These are phyloP conservation scores for Trichoderma simmonsii DNA, from an alignment of 2,329 filamentous ascomycete species.

Conservation along the genomic window DNA sequence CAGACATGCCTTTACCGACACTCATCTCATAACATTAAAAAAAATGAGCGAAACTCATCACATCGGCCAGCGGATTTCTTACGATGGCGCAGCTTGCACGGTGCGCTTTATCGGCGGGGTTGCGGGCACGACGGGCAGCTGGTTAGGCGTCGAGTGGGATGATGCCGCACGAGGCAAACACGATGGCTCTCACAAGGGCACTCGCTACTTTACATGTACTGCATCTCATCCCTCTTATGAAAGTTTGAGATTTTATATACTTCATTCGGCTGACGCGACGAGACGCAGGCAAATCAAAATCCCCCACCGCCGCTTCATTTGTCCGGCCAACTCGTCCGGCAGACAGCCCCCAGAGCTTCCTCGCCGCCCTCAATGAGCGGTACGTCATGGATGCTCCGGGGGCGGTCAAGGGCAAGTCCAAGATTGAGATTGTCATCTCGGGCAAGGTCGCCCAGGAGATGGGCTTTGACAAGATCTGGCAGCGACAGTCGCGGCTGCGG, in stretches of 20 bases:
- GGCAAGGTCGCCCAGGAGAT: constrained; percentile 89
- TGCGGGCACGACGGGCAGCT: constrained; percentile 70
- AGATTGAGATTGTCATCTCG: constrained; percentile 61
- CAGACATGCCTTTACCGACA: not conserved
- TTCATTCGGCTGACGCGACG: not conserved
- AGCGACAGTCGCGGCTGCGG: constrained; percentile 71
- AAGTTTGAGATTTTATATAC: not conserved
- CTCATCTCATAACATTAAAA: not conserved
- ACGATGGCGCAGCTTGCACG: constrained; percentile 74
- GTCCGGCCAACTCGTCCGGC: constrained; percentile 71
- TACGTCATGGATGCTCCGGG: constrained; percentile 62
- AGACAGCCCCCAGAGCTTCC: constrained; percentile 68
- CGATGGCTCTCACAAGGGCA: constrained; percentile 75
- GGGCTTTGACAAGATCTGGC: constrained; percentile 88
- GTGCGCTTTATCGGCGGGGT: constrained; percentile 79
- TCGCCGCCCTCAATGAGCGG: constrained; percentile 77
- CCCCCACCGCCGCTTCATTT: constrained; percentile 77
- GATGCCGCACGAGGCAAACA: constrained; percentile 84
- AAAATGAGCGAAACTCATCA: constrained; percentile 41
- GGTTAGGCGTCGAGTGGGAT: constrained; percentile 98
- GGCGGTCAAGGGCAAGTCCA: constrained; percentile 36
- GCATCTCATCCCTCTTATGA: not conserved
- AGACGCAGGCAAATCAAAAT: constrained; percentile 54
- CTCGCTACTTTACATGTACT: constrained; percentile 78
- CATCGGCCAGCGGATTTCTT: constrained; percentile 76